A percentile compares a stretch with the other conserved stretches of the same genome.
phyloP scores from a whole-genome alignment of 169 alveolate genomes.

The Babesia sp. region DNA sequence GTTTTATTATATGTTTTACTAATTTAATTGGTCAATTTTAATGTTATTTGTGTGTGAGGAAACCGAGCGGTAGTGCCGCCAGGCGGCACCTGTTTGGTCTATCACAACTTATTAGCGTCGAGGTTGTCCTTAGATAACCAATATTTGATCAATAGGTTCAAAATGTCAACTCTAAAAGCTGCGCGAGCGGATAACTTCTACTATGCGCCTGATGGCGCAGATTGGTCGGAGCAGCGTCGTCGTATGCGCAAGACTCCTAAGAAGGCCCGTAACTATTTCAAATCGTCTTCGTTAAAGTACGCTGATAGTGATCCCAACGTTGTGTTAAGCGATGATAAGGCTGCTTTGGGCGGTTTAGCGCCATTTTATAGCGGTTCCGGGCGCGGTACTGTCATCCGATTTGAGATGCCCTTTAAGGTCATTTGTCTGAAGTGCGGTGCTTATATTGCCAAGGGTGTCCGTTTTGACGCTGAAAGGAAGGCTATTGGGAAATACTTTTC shows the following conservation, averaged over 20 bases:
- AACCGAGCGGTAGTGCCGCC: no score
- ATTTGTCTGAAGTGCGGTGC: constrained; percentile 70
- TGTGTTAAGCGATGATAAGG: not conserved
- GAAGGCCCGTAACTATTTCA: constrained; percentile 35
- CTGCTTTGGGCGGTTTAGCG: constrained; percentile 7
- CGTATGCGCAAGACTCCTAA: constrained; percentile 47
- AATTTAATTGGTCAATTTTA: no score
- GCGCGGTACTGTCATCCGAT: constrained; percentile 70
- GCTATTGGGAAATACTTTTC: constrained; percentile 75
- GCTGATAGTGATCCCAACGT: constrained; percentile 5
- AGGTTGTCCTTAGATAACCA: no score
- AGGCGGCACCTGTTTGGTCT: no score
- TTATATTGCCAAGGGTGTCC: constrained; percentile 81
- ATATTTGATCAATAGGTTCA: not conserved
- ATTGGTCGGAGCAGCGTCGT: constrained; percentile 45
- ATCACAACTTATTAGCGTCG: no score
- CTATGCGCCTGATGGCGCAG: constrained; percentile 73
- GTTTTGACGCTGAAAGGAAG: constrained; percentile 82
- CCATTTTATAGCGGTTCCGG: constrained; percentile 28
- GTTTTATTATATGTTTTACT: no score
- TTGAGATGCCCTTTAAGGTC: constrained; percentile 83
- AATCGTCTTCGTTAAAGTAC: constrained; percentile 18
- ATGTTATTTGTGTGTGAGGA: no score
- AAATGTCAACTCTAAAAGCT: constrained; percentile 75
- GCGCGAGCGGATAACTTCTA: constrained; percentile 80